Conservation (phyloP, 2,329 filamentous ascomycete genomes). For the Colletotrichum sidae region DNA sequence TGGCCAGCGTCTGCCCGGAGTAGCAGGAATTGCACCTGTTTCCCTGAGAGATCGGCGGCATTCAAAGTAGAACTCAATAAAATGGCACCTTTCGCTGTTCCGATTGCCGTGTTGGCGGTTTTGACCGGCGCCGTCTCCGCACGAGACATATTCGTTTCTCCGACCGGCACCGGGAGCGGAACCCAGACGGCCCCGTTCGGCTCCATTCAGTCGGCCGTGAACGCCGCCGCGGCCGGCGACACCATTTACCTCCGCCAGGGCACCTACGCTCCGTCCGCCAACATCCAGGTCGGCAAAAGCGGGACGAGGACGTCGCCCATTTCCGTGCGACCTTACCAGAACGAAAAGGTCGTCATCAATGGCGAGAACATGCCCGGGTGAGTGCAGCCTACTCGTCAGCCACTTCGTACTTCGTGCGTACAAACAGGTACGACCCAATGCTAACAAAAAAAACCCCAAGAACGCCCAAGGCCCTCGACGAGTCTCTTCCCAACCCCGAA, state of each 20-base stretch:
- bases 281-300: slow-evolving; percentile 56
- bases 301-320: slow-evolving; percentile 52
- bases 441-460: slow-evolving; percentile 30
- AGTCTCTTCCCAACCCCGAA: slow-evolving; percentile 50
- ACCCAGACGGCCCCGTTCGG: slow-evolving; percentile 50
- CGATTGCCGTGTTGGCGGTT: not conserved
- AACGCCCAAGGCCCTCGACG: slow-evolving; percentile 53
- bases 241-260: slow-evolving; percentile 55
- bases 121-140: slow-evolving; percentile 13
- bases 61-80: not conserved
- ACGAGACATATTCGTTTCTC: slow-evolving; percentile 53
- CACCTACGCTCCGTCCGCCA: slow-evolving; percentile 54
- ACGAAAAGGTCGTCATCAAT: slow-evolving; percentile 56
- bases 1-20: not conserved
- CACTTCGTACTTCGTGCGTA: not conserved
- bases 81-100: slow-evolving; percentile 9
- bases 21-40: too few species aligned
- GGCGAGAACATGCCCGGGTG: slow-evolving; percentile 53
- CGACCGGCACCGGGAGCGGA: slow-evolving; percentile 51
- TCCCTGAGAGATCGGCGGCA: not conserved
- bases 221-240: slow-evolving; percentile 55
- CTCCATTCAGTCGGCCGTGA: slow-evolving; percentile 56
- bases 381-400: not conserved
- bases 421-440: not conserved
- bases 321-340: slow-evolving; percentile 52